A percentile compares a stretch with the other conserved stretches of the same genome.
Evolutionary conservation across 2,329 filamentous ascomycete genomes (phyloP).

Genomic region (Apiospora marii): DNA sequence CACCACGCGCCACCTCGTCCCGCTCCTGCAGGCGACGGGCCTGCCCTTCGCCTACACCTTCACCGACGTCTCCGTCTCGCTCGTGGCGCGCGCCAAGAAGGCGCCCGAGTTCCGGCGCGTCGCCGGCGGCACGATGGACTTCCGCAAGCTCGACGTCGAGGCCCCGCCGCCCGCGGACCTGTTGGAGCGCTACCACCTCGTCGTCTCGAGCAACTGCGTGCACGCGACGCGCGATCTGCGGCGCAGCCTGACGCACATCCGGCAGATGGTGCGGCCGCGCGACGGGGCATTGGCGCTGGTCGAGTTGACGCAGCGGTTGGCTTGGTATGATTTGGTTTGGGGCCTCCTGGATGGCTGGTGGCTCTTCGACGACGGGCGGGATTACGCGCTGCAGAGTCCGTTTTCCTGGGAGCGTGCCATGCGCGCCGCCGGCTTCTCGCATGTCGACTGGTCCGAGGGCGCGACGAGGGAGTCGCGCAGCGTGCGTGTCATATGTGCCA

Average conservation of each 20-base stretch:
- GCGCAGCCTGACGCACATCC: no score
- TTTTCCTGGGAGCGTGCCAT: constrained; percentile 36
- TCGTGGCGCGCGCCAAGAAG: constrained; percentile 34
- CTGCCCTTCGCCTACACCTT: constrained; percentile 49
- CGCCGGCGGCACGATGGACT: no score
- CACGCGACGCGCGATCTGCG: no score
- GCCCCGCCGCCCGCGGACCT: no score
- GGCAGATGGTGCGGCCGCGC: no score
- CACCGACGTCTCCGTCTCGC: constrained; percentile 48
- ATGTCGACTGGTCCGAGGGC: constrained; percentile 39
- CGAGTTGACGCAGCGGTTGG: constrained; percentile 41
- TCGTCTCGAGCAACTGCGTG: no score
- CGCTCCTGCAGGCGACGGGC: constrained; percentile 33
- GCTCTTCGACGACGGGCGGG: constrained; percentile 41
- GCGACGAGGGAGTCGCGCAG: constrained; percentile 35
- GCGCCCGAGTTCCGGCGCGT: no score
- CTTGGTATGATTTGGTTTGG: constrained; percentile 42
- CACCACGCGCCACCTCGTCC: constrained; percentile 46
- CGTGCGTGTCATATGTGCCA: constrained; percentile 34
- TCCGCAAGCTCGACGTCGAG: no score
- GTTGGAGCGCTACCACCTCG: no score
- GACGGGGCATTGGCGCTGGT: constrained; percentile 42
- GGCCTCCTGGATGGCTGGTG: constrained; percentile 48
- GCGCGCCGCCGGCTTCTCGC: constrained; percentile 33
- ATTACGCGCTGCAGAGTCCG: constrained; percentile 38